Evolutionary conservation across 2,329 filamentous ascomycete species (phyloP), one percentile per base, ranked within the genome.

Genomic region (Ceratocystis lukuohia): DNA sequence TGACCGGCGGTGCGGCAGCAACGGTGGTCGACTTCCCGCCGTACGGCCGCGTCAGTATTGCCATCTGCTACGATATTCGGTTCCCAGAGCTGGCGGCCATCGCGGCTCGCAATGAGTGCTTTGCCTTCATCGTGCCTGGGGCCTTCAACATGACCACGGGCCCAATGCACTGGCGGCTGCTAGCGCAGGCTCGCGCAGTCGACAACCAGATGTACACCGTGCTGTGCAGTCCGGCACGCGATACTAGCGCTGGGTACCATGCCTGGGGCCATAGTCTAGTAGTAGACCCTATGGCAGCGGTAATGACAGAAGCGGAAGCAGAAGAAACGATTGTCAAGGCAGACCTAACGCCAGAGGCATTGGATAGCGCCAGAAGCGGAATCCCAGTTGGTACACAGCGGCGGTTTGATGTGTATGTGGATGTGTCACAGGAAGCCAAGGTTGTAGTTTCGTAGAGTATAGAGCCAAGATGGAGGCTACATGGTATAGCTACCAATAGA

Each of bases 61-160:
- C 89, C 41, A 97, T 99, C 74, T 99, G 94, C 82, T 99, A 99
- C 78, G 94, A 99, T 76, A 85, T 99, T 66, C 90, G 94, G 50
- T 99, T 99, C 79, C 93, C 94, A 0, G 94, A 97, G 77, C 80
- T 96, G 10, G 94, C 91, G 2, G 94, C 85, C 74, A 87, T 97
- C 66, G 93, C 93, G 0, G 90, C 93, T 22, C 82, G 94, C 41
- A 85, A 86, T 70, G 91, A 88, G n/a, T 88, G 86, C 67, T 99
- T 99, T 75, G 81, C 90, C 59, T 83, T 97, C 65, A 75, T 97
- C 20, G 97, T 96, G 76, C 94, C 94, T 0, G 94, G 91, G n/a
- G 94, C 94, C 0, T 99, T 99, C 81, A 99, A 97, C 76, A 80
- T 89, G 68, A 96, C 91, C 0, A 99, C 94, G 0, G 94, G 94